A percentile compares a stretch with the other conserved stretches of the same genome.
Evolutionary conservation across 176 grass and related monocot genomes (phyloP).

Genomic region (Areca catechu): DNA sequence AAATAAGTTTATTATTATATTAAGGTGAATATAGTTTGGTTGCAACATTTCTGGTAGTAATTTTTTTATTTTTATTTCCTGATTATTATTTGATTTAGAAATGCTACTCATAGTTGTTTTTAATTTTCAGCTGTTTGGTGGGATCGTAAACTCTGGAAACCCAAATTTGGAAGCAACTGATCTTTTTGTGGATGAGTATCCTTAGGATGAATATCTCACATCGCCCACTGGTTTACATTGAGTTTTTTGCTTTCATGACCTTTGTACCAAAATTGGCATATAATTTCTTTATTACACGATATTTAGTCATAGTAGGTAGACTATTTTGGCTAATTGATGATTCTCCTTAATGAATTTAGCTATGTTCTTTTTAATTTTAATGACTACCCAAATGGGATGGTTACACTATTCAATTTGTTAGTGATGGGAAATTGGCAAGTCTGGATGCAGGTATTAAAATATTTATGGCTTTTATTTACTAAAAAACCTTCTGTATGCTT

Average conservation of each 20-base stretch:
- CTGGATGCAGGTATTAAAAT: conserved; percentile 81
- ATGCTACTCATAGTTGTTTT: conserved; percentile 11
- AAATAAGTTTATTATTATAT: too few relatives aligned
- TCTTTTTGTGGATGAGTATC: conserved; percentile 78
- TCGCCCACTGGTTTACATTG: too few relatives aligned
- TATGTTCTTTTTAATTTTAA: conserved; percentile 99
- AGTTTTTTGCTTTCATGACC: too few relatives aligned
- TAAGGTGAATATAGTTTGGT: too few relatives aligned
- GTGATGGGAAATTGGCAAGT: conserved; percentile 90
- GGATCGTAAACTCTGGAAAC: conserved; percentile 74
- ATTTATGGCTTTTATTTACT: not conserved
- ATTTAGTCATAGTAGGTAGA: not conserved
- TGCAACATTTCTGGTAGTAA: not conserved
- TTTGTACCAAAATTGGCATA: too few relatives aligned
- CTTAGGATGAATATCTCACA: conserved; percentile 11
- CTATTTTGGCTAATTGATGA: conserved; percentile 2
- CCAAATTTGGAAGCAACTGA: conserved; percentile 59
- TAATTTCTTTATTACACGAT: too few relatives aligned
- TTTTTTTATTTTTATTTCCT: not conserved
- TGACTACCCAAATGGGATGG: conserved; percentile 97
- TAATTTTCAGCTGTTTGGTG: conserved; percentile 80
- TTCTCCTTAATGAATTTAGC: conserved; percentile 58
- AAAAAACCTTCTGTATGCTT: too few relatives aligned
- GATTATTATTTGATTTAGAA: not conserved
- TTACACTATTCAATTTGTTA: conserved; percentile 94